phyloP scores from a whole-genome alignment of 805 yeast genomes.

The Cyberlindnera mississippiensis region DNA sequence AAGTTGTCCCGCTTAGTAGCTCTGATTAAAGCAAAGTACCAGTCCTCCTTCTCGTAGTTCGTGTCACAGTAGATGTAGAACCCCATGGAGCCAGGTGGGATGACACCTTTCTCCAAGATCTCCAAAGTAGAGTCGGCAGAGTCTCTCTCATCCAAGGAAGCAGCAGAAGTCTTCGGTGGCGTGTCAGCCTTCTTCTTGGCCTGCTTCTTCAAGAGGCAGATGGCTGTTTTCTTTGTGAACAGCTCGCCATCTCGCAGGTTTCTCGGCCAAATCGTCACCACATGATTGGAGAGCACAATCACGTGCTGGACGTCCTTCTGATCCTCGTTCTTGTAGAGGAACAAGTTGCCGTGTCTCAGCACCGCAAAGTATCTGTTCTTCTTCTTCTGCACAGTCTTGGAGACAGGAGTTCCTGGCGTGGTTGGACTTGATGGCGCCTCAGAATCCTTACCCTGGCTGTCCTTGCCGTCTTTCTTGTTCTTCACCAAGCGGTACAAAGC shows the following conservation, averaged over 20 bases:
- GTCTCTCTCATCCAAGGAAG: constrained; percentile 15
- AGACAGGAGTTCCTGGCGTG: constrained; percentile 15
- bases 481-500: constrained; percentile 56
- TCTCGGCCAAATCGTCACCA: constrained; percentile 86
- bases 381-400: constrained; percentile 33
- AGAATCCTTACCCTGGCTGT: constrained; percentile 5
- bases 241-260: constrained; percentile 67
- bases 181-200: constrained; percentile 25
- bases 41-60: constrained; percentile 83
- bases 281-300: constrained; percentile 64
- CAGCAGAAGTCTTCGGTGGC: constrained; percentile 34
- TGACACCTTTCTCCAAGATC: constrained; percentile 21
- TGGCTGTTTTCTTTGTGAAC: constrained; percentile 76
- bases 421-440: constrained; percentile 9
- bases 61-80: constrained; percentile 72
- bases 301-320: constrained; percentile 70
- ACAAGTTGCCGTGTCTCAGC: constrained; percentile 81
- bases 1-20: constrained; percentile 52
- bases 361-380: constrained; percentile 67
- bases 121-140: constrained; percentile 21
- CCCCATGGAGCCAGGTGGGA: constrained; percentile 31
- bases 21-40: constrained; percentile 82
- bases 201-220: constrained; percentile 59
- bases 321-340: constrained; percentile 71
- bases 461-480: constrained; percentile 14